Evolutionary conservation across 768 basidiomycete genomes (phyloP).

Genomic region (Fomitopsis serialis): DNA sequence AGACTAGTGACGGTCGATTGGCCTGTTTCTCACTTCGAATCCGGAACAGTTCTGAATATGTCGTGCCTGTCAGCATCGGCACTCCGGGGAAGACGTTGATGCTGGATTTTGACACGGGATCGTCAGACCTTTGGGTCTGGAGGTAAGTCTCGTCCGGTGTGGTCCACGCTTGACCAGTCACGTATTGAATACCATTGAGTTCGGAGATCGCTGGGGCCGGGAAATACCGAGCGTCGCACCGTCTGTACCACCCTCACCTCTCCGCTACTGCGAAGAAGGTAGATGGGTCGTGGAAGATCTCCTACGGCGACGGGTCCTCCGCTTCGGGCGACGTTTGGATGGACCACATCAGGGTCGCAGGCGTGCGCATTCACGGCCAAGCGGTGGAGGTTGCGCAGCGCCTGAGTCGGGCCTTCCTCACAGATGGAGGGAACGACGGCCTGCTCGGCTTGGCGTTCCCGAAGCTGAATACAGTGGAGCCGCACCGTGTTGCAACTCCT

Average conservation of each 20-base stretch:
- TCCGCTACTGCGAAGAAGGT: constrained; percentile 26
- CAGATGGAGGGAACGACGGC: constrained; percentile 31
- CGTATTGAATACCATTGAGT: constrained; percentile 2
- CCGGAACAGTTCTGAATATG: constrained; percentile 30
- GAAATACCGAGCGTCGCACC: constrained; percentile 17
- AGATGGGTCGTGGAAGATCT: constrained; percentile 27
- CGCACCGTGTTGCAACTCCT: constrained; percentile 30
- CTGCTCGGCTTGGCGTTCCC: constrained; percentile 35
- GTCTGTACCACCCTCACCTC: constrained; percentile 22
- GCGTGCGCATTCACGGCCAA: constrained; percentile 28
- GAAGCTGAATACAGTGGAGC: constrained; percentile 31
- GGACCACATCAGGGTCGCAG: constrained; percentile 33
- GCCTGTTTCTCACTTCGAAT: not conserved
- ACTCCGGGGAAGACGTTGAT: constrained; percentile 33
- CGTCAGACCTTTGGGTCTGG: constrained; percentile 29
- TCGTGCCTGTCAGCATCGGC: constrained; percentile 34
- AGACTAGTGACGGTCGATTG: not conserved
- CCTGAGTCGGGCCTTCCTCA: constrained; percentile 28
- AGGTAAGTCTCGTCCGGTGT: constrained; percentile 4
- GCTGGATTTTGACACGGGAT: constrained; percentile 30
- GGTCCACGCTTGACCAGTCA: not conserved
- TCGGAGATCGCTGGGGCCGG: constrained; percentile 20
- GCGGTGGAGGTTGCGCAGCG: constrained; percentile 33
- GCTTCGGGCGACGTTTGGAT: constrained; percentile 32
- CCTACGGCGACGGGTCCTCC: constrained; percentile 36